A percentile compares a stretch with the other conserved stretches of the same genome.
Conservation (phyloP, 148 eudicot species). For the Fagopyrum esculentum region DNA sequence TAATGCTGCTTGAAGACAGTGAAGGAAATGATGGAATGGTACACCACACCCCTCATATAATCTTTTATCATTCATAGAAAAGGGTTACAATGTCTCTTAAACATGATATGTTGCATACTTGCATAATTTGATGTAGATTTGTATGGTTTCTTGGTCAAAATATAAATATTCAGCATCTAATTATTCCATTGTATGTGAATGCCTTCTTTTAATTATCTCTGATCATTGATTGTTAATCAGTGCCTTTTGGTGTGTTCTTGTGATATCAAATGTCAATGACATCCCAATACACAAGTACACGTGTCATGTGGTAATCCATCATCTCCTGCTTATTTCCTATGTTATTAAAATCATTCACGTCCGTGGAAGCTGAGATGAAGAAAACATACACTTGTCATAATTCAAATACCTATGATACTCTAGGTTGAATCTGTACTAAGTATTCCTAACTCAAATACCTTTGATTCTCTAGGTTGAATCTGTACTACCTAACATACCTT, state of each 20-base stretch:
- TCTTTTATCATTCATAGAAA: background rate
- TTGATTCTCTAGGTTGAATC: background rate
- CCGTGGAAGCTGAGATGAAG: background rate
- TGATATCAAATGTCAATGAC: too few species aligned
- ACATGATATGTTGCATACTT: background rate
- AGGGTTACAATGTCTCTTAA: background rate
- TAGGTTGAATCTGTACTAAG: too few species aligned
- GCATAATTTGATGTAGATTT: background rate
- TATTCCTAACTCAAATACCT: background rate
- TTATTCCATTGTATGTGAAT: background rate
- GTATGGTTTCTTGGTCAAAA: background rate
- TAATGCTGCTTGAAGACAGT: constrained; percentile 56
- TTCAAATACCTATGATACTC: background rate
- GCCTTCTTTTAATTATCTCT: background rate
- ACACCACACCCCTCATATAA: constrained; percentile 15
- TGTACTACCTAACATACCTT: too few species aligned
- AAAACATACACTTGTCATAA: background rate
- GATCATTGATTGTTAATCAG: background rate
- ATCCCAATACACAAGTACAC: too few species aligned
- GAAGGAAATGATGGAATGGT: constrained; percentile 39
- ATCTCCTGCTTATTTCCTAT: background rate
- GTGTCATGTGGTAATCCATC: background rate
- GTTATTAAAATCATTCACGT: background rate
- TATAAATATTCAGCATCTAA: background rate
- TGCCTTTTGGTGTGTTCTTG: background rate